Conservation (phyloP, 2,329 filamentous ascomycete species). For the Alternaria rosae region DNA sequence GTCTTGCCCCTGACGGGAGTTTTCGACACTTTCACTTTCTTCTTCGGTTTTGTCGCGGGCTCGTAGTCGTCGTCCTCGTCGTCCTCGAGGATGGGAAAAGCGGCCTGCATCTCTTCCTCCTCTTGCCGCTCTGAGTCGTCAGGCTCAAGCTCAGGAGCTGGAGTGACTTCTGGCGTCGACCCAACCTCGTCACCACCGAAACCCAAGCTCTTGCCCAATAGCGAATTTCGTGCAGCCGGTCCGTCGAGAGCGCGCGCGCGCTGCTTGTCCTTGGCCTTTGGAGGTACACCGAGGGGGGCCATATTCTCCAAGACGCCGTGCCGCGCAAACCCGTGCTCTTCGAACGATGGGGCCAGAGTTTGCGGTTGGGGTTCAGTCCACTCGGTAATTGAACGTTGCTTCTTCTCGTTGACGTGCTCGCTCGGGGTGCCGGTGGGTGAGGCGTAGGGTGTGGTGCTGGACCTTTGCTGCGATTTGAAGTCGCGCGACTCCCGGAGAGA, state of each 20-base stretch:
- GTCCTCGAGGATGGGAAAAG: constrained; percentile 48
- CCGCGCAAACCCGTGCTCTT: constrained; percentile 76
- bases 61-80: constrained; percentile 58
- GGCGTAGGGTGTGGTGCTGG: constrained; percentile 48
- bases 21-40: constrained; percentile 41
- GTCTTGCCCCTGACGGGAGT: constrained; percentile 46
- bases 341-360: constrained; percentile 70
- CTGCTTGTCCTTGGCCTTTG: constrained; percentile 67
- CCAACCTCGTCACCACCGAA: constrained; percentile 51
- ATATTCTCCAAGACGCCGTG: constrained; percentile 83
- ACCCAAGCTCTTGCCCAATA: constrained; percentile 51
- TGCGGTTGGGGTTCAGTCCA: constrained; percentile 67
- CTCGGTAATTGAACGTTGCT: constrained; percentile 50
- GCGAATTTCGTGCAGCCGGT: constrained; percentile 45
- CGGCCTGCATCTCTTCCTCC: constrained; percentile 43
- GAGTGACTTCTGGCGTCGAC: constrained; percentile 57
- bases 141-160: constrained; percentile 48
- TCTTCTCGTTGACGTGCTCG: constrained; percentile 42
- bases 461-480: constrained; percentile 35
- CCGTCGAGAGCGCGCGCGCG: constrained; percentile 58
- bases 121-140: constrained; percentile 51
- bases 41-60: constrained; percentile 46
- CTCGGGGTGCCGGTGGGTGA: constrained; percentile 40
- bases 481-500: constrained; percentile 36
- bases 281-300: constrained; percentile 79